Conservation (phyloP, 1,284 basidiomycete species). For the Sanghuangporus sanghuang region DNA sequence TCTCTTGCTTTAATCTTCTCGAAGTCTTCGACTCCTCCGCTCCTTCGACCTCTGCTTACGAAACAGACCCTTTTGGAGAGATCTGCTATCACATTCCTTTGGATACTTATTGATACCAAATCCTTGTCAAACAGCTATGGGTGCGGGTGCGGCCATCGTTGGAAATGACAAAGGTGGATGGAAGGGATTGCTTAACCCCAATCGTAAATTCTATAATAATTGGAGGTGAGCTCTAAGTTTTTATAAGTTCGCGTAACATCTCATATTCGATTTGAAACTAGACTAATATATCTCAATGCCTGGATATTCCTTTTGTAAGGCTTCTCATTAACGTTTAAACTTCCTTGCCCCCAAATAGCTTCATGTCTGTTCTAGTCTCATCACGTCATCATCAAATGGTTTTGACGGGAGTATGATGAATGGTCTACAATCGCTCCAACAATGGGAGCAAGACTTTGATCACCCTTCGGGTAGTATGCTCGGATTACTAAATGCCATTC, state of each 20-base stretch:
- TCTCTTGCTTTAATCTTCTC: neutral
- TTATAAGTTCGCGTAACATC: neutral
- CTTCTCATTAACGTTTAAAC: neutral
- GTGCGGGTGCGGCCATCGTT: constrained; percentile 3
- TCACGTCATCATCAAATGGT: constrained; percentile 25
- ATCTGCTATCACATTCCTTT: neutral
- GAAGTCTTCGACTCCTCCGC: neutral
- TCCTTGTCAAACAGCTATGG: constrained; percentile 1
- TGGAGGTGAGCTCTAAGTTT: constrained; percentile 2
- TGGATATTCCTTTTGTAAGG: constrained; percentile 20
- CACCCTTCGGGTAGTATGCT: constrained; percentile 27
- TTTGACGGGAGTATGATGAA: constrained; percentile 28
- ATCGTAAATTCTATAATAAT: constrained; percentile 16
- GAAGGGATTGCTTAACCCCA: constrained; percentile 8
- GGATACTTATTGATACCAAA: neutral
- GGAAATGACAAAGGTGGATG: constrained; percentile 3
- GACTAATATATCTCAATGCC: constrained; percentile 18
- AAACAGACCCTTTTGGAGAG: neutral
- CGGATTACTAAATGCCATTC: constrained; percentile 24
- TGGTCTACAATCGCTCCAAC: constrained; percentile 22
- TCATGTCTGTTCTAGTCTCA: constrained; percentile 8
- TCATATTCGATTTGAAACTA: neutral
- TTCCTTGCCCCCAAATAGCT: neutral
- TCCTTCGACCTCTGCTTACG: neutral
- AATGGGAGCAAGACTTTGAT: constrained; percentile 32